Conservation (phyloP, 352 stramenopile genomes). For the Globisporangium irregulare region DNA sequence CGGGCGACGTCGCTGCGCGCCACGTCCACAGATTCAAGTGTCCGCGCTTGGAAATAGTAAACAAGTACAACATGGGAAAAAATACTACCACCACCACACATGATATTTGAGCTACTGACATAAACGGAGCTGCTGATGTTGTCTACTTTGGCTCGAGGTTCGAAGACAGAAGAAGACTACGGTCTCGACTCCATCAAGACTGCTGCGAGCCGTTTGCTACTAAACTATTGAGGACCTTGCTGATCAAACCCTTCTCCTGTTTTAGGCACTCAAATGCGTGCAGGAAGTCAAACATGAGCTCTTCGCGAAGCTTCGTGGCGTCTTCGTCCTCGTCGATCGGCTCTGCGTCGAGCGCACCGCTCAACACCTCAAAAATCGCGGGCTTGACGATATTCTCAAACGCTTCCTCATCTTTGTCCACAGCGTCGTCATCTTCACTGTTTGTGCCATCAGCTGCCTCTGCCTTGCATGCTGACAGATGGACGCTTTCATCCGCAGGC, state of each 20-base stretch:
- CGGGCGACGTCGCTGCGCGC: constrained; percentile 13
- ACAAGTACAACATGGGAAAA: background rate
- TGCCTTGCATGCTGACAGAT: background rate
- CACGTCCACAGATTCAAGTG: constrained; percentile 7
- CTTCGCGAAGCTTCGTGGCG: constrained; percentile 52
- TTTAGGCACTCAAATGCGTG: constrained; percentile 74
- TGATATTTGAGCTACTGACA: constrained; percentile 1
- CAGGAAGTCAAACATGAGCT: constrained; percentile 77
- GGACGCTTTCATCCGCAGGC: constrained; percentile 1
- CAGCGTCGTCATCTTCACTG: no score
- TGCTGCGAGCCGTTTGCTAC: constrained; percentile 21
- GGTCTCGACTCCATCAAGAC: constrained; percentile 2
- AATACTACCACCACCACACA: background rate
- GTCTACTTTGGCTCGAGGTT: background rate
- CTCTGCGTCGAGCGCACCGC: constrained; percentile 36
- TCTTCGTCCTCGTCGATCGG: constrained; percentile 19
- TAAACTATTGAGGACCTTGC: constrained; percentile 62
- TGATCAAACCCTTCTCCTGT: constrained; percentile 56
- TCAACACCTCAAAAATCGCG: constrained; percentile 71
- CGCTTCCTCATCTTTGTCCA: constrained; percentile 38
- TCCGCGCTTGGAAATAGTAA: constrained; percentile 12
- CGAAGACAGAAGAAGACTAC: background rate
- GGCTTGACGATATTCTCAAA: constrained; percentile 78
- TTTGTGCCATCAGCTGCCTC: background rate
- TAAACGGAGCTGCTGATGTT: background rate